These are phyloP conservation scores for Crithidia acanthocephali DNA, from an alignment of 208 protist genomes.

Conservation along the genomic window DNA sequence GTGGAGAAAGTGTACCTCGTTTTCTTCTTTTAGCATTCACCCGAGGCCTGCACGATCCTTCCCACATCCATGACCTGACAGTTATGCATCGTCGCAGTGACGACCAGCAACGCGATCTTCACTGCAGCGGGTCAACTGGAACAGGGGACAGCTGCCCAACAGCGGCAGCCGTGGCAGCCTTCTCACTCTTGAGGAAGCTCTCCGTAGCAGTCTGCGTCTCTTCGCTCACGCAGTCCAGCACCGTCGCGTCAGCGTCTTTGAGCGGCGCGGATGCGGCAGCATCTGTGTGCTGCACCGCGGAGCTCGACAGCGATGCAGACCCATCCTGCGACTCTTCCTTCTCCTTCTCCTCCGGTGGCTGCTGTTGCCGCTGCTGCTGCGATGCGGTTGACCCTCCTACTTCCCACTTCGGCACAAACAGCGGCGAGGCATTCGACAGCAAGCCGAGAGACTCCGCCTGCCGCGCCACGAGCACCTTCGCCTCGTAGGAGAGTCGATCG, in stretches of 20 bases:
- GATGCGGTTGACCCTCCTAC: neutral
- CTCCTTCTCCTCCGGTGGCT: too few relatives aligned
- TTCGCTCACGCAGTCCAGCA: neutral
- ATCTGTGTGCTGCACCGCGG: neutral
- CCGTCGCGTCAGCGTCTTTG: neutral
- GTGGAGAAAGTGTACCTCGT: too few relatives aligned
- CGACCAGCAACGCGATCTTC: neutral
- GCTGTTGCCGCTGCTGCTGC: neutral
- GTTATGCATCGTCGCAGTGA: too few relatives aligned
- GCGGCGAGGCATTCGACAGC: neutral
- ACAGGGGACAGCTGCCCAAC: neutral
- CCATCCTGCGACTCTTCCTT: neutral
- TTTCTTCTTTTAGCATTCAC: too few relatives aligned
- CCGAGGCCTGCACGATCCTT: too few relatives aligned
- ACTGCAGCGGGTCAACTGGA: too few relatives aligned
- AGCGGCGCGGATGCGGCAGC: neutral
- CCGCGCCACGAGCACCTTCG: conserved; percentile 7
- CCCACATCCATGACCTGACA: too few relatives aligned
- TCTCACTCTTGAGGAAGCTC: neutral
- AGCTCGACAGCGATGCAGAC: neutral
- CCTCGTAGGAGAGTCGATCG: conserved; percentile 9
- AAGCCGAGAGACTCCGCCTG: conserved; percentile 12
- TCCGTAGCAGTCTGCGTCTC: neutral
- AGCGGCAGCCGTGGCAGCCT: neutral
- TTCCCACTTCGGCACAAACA: neutral